These are phyloP conservation scores for Pelargonium nanum DNA, from an alignment of 345 rosid species.

Conservation along the genomic window DNA sequence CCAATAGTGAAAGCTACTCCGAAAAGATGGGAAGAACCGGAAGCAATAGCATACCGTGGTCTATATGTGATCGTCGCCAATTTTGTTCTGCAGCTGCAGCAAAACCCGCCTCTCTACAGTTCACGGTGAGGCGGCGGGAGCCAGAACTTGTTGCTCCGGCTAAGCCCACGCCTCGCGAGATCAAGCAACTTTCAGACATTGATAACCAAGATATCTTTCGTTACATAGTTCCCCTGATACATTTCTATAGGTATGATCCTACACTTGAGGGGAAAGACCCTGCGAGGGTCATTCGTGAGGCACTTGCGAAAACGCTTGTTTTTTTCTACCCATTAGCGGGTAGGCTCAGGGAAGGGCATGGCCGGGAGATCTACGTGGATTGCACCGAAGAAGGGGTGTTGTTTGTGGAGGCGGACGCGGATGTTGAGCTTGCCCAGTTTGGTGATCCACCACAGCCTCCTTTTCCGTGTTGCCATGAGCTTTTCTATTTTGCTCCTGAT, in stretches of 20 bases:
- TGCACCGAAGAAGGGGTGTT: constrained; percentile 40
- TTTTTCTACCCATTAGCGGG: constrained; percentile 50
- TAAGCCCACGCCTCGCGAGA: constrained; percentile 33
- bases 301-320: constrained; percentile 30
- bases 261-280: constrained; percentile 29
- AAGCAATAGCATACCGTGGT: too few species aligned
- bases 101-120: too few species aligned
- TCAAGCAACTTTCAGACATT: constrained; percentile 41
- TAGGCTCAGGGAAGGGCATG: constrained; percentile 29
- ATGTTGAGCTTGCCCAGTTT: constrained; percentile 29
- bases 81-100: too few species aligned
- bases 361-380: constrained; percentile 45
- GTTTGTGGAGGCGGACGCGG: constrained; percentile 47
- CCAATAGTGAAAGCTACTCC: too few species aligned
- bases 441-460: constrained; percentile 43
- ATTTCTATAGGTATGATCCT: constrained; percentile 22
- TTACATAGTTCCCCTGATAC: constrained; percentile 26
- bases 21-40: too few species aligned
- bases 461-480: constrained; percentile 41
- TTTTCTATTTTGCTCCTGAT: constrained; percentile 42
- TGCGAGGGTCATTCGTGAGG: constrained; percentile 25
- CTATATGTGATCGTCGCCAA: too few species aligned
- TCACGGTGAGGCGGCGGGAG: constrained; percentile 16
- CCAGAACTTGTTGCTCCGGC: constrained; percentile 21
- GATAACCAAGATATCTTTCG: constrained; percentile 47